These are phyloP conservation scores for Termitomyces sp. DNA, from an alignment of 768 basidiomycete genomes.

Conservation along the genomic window DNA sequence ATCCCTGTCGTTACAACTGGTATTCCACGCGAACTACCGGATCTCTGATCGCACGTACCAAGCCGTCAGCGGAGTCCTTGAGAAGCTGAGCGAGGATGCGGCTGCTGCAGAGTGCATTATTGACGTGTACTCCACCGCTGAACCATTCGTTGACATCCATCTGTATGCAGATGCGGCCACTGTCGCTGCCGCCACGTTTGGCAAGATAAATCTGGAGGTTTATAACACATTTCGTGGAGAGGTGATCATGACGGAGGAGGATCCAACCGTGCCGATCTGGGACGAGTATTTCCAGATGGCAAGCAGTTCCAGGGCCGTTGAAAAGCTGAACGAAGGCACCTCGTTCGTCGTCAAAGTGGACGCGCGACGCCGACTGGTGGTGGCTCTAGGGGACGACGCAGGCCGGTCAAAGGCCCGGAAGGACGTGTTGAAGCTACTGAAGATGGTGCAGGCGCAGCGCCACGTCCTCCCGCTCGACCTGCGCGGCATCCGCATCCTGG, in stretches of 20 bases:
- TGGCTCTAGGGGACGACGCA: constrained; percentile 30
- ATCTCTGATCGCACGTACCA: constrained; percentile 27
- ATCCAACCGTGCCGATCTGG: constrained; percentile 32
- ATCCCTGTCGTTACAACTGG: constrained; percentile 29
- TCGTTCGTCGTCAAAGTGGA: constrained; percentile 35
- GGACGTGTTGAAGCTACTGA: constrained; percentile 29
- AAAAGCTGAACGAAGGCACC: constrained; percentile 27
- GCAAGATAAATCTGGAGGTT: constrained; percentile 29
- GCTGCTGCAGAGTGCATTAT: constrained; percentile 26
- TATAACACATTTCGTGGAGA: constrained; percentile 34
- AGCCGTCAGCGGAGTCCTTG: constrained; percentile 30
- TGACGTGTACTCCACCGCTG: constrained; percentile 19
- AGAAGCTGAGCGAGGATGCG: constrained; percentile 20
- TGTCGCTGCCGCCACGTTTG: constrained; percentile 28
- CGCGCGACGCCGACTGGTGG: constrained; percentile 28
- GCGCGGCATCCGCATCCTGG: constrained; percentile 27
- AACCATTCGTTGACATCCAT: constrained; percentile 30
- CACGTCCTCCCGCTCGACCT: constrained; percentile 31
- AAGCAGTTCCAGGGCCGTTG: constrained; percentile 32
- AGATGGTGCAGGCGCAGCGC: constrained; percentile 29
- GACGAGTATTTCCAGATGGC: constrained; percentile 41
- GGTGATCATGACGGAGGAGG: constrained; percentile 21
- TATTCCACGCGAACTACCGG: constrained; percentile 35
- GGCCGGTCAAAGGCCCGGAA: constrained; percentile 26
- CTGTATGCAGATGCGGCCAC: constrained; percentile 25